phyloP scores from a whole-genome alignment of 2,329 filamentous ascomycete genomes.

The Chaetomium olivaceum region DNA sequence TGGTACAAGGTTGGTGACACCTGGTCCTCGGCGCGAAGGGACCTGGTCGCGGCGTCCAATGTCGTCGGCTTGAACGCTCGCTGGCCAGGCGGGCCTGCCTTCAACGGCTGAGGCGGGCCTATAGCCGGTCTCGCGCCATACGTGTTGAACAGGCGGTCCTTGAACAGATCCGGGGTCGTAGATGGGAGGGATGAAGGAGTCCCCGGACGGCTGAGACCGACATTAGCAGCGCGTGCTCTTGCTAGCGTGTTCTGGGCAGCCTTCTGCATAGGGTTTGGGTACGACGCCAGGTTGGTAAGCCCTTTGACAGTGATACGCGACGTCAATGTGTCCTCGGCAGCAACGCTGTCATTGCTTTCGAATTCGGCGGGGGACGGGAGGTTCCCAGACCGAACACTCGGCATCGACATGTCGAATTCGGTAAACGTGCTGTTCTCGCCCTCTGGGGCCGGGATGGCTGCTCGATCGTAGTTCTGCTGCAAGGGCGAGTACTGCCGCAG shows the following conservation, averaged over 20 bases:
- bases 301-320: slow-evolving; percentile 48
- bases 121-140: slow-evolving; percentile 32
- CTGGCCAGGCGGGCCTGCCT: slow-evolving; percentile 56
- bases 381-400: slow-evolving; percentile 36
- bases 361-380: slow-evolving; percentile 30
- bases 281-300: slow-evolving; percentile 56
- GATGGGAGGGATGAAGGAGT: slow-evolving; percentile 25
- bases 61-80: slow-evolving; percentile 51
- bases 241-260: slow-evolving; percentile 50
- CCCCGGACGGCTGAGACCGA: slow-evolving; percentile 25
- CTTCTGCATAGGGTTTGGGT: slow-evolving; percentile 56
- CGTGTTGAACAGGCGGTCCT: slow-evolving; percentile 14
- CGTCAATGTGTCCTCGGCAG: slow-evolving; percentile 36
- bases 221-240: slow-evolving; percentile 28
- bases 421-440: slow-evolving; percentile 4
- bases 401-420: slow-evolving; percentile 25
- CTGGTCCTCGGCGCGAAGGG: slow-evolving; percentile 32
- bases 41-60: slow-evolving; percentile 43
- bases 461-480: slow-evolving; percentile 57
- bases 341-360: slow-evolving; percentile 34
- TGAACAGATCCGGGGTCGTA: slow-evolving; percentile 20
- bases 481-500: slow-evolving; percentile 51
- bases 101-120: slow-evolving; percentile 53
- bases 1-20: neutral
- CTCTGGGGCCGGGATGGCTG: slow-evolving; percentile 44